A percentile compares a stretch with the other conserved stretches of the same genome.
These are phyloP conservation scores for Primulina huaijiensis DNA, from an alignment of 257 asterid genomes.

Conservation along the genomic window DNA sequence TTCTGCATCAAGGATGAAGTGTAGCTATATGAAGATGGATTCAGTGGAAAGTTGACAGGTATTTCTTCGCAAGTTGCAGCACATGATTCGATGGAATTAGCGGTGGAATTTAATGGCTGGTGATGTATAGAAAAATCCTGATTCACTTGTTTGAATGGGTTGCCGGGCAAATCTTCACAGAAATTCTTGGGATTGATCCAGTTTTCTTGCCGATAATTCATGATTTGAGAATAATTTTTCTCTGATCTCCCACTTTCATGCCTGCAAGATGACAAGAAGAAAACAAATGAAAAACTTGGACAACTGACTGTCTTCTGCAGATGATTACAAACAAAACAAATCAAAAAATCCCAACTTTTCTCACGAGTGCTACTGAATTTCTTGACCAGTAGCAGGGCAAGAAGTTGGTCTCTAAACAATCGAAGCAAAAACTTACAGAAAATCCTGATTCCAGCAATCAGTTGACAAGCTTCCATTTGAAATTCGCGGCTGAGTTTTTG, in stretches of 20 bases:
- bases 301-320: too few relatives aligned
- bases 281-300: conserved; percentile 22
- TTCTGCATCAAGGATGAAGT: conserved; percentile 40
- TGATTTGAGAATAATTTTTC: conserved; percentile 44
- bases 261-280: conserved; percentile 54
- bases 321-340: too few relatives aligned
- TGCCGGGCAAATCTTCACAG: conserved; percentile 33
- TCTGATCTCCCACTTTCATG: conserved; percentile 44
- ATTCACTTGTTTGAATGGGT: background rate
- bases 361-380: too few relatives aligned
- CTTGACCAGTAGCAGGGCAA: conserved; percentile 12
- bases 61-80: too few relatives aligned
- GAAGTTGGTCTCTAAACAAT: background rate
- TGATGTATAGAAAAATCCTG: background rate
- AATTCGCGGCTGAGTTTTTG: conserved; percentile 20
- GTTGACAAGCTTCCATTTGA: conserved; percentile 6
- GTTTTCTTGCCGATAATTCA: conserved; percentile 34
- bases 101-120: background rate
- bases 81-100: too few relatives aligned
- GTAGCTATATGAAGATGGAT: conserved; percentile 33
- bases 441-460: conserved; percentile 48
- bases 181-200: conserved; percentile 27
- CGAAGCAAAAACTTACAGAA: conserved; percentile 40
- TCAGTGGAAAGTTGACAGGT: conserved; percentile 11
- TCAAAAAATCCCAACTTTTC: conserved; percentile 29